Percentiles rank a stretch among this genome's conserved stretches.
These are phyloP conservation scores for Candida vaughaniae DNA, from an alignment of 805 yeast species.

Conservation along the genomic window DNA sequence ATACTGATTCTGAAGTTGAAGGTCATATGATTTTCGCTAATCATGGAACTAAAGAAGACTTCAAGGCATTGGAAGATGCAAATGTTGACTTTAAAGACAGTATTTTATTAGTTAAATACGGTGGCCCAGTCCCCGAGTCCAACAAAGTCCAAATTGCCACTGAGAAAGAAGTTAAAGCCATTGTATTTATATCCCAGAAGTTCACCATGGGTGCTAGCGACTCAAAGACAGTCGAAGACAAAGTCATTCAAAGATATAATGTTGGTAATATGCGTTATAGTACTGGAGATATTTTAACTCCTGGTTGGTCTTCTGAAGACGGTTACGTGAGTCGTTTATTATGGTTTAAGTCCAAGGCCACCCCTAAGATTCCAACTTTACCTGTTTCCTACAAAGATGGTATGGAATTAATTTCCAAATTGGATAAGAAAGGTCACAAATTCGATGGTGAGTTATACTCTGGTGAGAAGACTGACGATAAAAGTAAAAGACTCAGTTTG, in stretches of 20 bases:
- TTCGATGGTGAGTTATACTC: conserved; percentile 28
- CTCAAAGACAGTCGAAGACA: conserved; percentile 22
- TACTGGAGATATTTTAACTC: conserved; percentile 78
- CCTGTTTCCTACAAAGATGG: conserved; percentile 80
- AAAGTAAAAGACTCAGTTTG: conserved; percentile 20
- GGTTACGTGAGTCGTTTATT: conserved; percentile 38
- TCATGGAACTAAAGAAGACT: conserved; percentile 62
- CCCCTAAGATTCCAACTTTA: conserved; percentile 73
- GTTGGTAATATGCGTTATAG: conserved; percentile 58
- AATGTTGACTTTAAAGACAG: conserved; percentile 44
- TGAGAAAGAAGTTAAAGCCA: conserved; percentile 56
- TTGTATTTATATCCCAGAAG: conserved; percentile 56
- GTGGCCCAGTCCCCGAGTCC: conserved; percentile 38
- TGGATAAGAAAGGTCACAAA: conserved; percentile 27
- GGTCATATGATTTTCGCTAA: conserved; percentile 63
- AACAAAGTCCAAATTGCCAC: conserved; percentile 51
- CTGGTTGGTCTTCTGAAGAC: conserved; percentile 63
- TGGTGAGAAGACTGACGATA: conserved; percentile 20
- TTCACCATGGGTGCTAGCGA: conserved; percentile 16
- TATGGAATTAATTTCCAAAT: conserved; percentile 29
- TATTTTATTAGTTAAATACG: conserved; percentile 63
- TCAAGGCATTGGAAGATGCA: conserved; percentile 34
- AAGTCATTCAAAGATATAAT: conserved; percentile 52
- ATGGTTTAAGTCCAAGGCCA: conserved; percentile 47
- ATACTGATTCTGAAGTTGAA: conserved; percentile 50